Evolutionary conservation across 2,329 filamentous ascomycete genomes (phyloP), one percentile per base, ranked within the genome.

Genomic region (Ceratocystis papillata): DNA sequence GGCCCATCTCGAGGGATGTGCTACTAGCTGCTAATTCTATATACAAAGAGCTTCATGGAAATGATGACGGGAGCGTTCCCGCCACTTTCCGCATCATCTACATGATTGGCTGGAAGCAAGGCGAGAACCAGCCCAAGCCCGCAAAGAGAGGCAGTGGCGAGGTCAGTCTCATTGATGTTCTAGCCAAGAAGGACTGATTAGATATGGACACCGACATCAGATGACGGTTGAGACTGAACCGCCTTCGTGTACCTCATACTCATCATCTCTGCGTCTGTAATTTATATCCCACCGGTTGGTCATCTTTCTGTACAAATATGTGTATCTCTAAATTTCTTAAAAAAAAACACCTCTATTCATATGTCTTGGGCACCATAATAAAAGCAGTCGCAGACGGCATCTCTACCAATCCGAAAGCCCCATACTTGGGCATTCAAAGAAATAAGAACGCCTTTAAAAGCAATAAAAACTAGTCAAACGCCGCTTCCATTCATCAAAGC

Each of bases 41-140:
- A 67, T 99, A 99, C 74, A 82, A 85, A 61, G 86, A 88, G 73
- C 77, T 99, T 66, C 91, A 99, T 75, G 92, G 89, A 20, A 91
- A 95, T 72, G 82, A 86, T 55, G 87, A 89, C 71, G 88, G 83
- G 22, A 83, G 79, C 1, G 80, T 94, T 69, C 94, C 94, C 0
- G 94, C 94, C 0, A 99, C 94, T 0, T 99, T 96, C 73, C 83
- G 94, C 70, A 82, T 96, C 71, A 96, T 99, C 69, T 96, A 94
- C 75, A 96, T 97, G 92, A 99, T 99, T 76, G 94, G 94, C 0
- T 99, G 94, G 94, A 95, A 93, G 74, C 89, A 92, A 70, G 87
- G 89, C 1, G 81, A 83, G 37, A 83, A 86, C 64, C 92, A 97
- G 76, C 80, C 87, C 1, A 80, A 93, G 76, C 92, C 94, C 4